These are phyloP conservation scores for Podaxis sp. DNA, from an alignment of 768 basidiomycete species.

Conservation along the genomic window DNA sequence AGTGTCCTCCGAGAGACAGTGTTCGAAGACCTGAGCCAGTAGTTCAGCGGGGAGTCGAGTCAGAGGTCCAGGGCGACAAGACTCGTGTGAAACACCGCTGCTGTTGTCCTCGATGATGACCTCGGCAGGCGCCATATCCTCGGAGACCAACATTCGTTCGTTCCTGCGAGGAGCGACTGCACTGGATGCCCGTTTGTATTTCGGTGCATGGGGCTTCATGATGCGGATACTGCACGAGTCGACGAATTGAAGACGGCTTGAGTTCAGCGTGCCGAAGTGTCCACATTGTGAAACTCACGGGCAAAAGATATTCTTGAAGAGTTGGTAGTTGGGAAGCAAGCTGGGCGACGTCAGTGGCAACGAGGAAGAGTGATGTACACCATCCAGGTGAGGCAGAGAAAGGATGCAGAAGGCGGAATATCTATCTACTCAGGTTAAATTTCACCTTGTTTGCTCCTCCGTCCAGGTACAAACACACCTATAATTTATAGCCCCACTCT, in stretches of 20 bases:
- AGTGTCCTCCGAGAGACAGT: conserved; percentile 25
- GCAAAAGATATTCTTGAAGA: background rate
- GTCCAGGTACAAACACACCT: conserved; percentile 8
- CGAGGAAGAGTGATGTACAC: background rate
- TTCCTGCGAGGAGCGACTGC: background rate
- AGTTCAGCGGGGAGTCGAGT: conserved; percentile 30
- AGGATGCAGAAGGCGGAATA: conserved; percentile 1
- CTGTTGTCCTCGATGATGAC: background rate
- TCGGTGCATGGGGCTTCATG: conserved; percentile 4
- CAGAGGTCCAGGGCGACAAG: conserved; percentile 16
- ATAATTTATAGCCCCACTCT: conserved; percentile 6
- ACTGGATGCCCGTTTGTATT: background rate
- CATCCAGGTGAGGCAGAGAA: conserved; percentile 7
- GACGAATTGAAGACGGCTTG: too few species aligned
- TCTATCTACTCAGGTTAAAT: conserved; percentile 10
- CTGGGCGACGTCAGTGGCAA: conserved; percentile 2
- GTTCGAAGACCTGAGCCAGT: conserved; percentile 29
- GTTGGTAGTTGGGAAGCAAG: background rate
- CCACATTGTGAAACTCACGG: background rate
- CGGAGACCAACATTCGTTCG: background rate
- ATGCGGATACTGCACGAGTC: background rate
- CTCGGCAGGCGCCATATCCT: background rate
- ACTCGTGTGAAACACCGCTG: background rate
- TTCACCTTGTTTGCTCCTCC: conserved; percentile 10
- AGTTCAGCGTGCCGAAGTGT: background rate